Evolutionary conservation across 176 grass and related monocot genomes (phyloP).

Genomic region (Musa troglodytarum): DNA sequence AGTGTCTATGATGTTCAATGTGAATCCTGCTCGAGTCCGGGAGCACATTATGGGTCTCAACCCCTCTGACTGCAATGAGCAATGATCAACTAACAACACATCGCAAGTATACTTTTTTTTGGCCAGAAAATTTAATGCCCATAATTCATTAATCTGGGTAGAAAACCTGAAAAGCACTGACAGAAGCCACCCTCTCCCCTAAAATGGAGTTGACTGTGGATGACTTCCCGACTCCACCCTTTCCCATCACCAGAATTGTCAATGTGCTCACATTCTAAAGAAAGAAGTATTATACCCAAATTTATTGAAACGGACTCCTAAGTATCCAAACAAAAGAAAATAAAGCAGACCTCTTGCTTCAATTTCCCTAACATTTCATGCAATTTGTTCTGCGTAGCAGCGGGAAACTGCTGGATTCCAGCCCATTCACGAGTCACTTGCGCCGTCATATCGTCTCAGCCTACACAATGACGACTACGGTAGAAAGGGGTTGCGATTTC

Average conservation of each 20-base stretch:
- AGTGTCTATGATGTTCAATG: slow-evolving; percentile 18
- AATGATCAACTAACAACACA: background rate
- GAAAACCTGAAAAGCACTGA: slow-evolving; percentile 18
- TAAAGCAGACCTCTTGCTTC: slow-evolving; percentile 7
- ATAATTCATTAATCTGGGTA: background rate
- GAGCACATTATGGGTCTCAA: slow-evolving; percentile 19
- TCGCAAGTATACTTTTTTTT: no score
- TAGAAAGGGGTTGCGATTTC: no score
- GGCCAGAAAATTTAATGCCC: background rate
- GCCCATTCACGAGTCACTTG: slow-evolving; percentile 8
- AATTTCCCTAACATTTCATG: slow-evolving; percentile 12
- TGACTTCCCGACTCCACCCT: slow-evolving; percentile 20
- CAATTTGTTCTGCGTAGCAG: slow-evolving; percentile 11
- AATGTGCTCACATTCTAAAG: slow-evolving; percentile 17
- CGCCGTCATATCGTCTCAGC: slow-evolving; percentile 2
- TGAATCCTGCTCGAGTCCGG: slow-evolving; percentile 1
- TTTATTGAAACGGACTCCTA: background rate
- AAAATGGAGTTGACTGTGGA: slow-evolving; percentile 20
- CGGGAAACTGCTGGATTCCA: slow-evolving; percentile 11
- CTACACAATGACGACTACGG: background rate
- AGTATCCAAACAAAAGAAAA: background rate
- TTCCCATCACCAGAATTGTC: slow-evolving; percentile 27
- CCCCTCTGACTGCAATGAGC: slow-evolving; percentile 1
- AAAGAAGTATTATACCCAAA: background rate
- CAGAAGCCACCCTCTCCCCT: slow-evolving; percentile 10